These are phyloP conservation scores for Cercis canadensis DNA, from an alignment of 306 rosid species.

Conservation along the genomic window DNA sequence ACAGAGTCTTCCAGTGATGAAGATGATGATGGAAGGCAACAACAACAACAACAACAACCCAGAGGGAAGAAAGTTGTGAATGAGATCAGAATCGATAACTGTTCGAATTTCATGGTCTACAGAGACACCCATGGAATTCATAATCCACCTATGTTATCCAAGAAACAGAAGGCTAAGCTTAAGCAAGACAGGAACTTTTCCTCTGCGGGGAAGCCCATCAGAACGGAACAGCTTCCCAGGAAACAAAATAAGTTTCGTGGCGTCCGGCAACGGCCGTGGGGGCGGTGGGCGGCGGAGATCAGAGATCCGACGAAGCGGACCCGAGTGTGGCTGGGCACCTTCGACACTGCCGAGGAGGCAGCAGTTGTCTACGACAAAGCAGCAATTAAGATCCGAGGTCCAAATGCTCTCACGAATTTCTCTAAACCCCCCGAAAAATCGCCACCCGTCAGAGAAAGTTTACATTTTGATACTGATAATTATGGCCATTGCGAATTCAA, in stretches of 20 bases:
- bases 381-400: conserved; percentile 54
- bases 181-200: background rate
- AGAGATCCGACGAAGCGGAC: conserved; percentile 49
- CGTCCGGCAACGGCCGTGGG: conserved; percentile 63
- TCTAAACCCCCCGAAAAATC: background rate
- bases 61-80: conserved; percentile 44
- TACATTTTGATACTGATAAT: background rate
- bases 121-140: background rate
- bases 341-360: conserved; percentile 66
- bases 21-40: conserved; percentile 25
- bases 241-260: conserved; percentile 47
- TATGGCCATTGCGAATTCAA: too few relatives aligned
- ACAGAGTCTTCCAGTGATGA: conserved; percentile 69
- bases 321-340: conserved; percentile 72
- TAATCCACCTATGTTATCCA: background rate
- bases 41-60: background rate
- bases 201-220: too few relatives aligned
- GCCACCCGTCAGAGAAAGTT: background rate
- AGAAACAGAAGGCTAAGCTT: conserved; percentile 9
- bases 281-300: conserved; percentile 72
- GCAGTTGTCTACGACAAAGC: conserved; percentile 58
- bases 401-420: conserved; percentile 55
- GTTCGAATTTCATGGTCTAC: background rate
- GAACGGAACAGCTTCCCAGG: background rate
- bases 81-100: conserved; percentile 52